Evolutionary conservation across 2,329 filamentous ascomycete genomes (phyloP).

Genomic region (Beauveria sp.): DNA sequence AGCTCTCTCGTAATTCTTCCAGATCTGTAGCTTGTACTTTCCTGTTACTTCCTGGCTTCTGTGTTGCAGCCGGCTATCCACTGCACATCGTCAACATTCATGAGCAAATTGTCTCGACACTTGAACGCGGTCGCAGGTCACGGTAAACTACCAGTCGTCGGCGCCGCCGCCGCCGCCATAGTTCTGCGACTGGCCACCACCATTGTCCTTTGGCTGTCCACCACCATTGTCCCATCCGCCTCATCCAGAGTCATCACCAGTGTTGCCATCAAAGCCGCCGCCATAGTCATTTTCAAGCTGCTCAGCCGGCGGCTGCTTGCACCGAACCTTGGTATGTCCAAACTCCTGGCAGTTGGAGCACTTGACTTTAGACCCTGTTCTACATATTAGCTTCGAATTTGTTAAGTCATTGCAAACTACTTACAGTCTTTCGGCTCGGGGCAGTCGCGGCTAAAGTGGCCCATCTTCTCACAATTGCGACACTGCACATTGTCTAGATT

Average conservation of each 20-base stretch:
- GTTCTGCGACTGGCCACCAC: neutral
- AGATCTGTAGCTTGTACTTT: too few species aligned
- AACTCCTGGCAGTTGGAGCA: constrained; percentile 31
- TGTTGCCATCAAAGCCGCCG: constrained; percentile 1
- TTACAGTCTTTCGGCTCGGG: constrained; percentile 42
- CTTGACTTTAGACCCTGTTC: constrained; percentile 31
- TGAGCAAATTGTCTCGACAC: too few species aligned
- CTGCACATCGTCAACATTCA: too few species aligned
- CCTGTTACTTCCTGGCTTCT: too few species aligned
- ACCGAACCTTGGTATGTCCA: constrained; percentile 32
- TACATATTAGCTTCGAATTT: constrained; percentile 14
- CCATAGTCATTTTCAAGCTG: constrained; percentile 4
- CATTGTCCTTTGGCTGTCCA: neutral
- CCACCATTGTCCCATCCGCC: neutral
- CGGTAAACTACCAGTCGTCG: neutral
- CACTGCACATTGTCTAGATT: constrained; percentile 45
- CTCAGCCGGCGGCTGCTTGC: constrained; percentile 23
- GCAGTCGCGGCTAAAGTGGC: constrained; percentile 57
- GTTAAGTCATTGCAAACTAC: constrained; percentile 10
- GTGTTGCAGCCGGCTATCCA: too few species aligned
- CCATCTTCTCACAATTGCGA: constrained; percentile 51
- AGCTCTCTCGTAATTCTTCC: too few species aligned
- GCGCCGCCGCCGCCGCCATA: neutral
- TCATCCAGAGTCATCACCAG: neutral
- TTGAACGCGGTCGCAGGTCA: neutral